These are phyloP conservation scores for Peronospora tabacina DNA, from an alignment of 352 stramenopile genomes.

Conservation along the genomic window DNA sequence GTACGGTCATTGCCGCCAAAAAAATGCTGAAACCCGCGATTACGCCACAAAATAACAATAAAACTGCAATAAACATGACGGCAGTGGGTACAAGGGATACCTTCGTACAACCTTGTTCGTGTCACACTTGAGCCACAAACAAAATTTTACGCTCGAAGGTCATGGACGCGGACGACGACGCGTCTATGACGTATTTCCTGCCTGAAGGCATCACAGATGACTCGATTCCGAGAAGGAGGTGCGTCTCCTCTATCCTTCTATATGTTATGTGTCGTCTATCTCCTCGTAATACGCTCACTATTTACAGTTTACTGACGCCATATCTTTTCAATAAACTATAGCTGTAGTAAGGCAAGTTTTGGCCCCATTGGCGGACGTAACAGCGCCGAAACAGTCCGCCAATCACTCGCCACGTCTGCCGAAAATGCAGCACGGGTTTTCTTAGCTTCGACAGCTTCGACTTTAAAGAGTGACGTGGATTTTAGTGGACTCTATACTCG, in stretches of 20 bases:
- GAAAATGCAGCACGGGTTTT: constrained; percentile 1
- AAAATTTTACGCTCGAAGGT: background rate
- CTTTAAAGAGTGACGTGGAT: constrained; percentile 17
- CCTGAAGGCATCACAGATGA: constrained; percentile 80
- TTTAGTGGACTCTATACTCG: constrained; percentile 21
- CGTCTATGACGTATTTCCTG: constrained; percentile 72
- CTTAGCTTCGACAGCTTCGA: constrained; percentile 4
- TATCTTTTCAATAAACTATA: constrained; percentile 6
- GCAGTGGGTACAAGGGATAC: background rate
- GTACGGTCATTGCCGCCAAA: too few relatives aligned
- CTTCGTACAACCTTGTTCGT: constrained; percentile 10
- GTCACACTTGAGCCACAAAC: background rate
- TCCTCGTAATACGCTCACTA: constrained; percentile 3
- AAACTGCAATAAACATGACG: too few relatives aligned
- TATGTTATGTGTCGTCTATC: background rate
- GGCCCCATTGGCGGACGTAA: constrained; percentile 36
- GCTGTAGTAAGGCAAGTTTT: constrained; percentile 33
- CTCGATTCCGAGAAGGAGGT: constrained; percentile 66
- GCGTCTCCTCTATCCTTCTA: constrained; percentile 6
- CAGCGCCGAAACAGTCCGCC: background rate
- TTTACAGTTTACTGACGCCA: constrained; percentile 5
- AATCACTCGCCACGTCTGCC: constrained; percentile 1
- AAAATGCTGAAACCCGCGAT: too few relatives aligned
- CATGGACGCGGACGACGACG: constrained; percentile 52
- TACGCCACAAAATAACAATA: too few relatives aligned